These are phyloP conservation scores for Buxus sempervirens DNA, from an alignment of 164 flowering plant species.

Conservation along the genomic window DNA sequence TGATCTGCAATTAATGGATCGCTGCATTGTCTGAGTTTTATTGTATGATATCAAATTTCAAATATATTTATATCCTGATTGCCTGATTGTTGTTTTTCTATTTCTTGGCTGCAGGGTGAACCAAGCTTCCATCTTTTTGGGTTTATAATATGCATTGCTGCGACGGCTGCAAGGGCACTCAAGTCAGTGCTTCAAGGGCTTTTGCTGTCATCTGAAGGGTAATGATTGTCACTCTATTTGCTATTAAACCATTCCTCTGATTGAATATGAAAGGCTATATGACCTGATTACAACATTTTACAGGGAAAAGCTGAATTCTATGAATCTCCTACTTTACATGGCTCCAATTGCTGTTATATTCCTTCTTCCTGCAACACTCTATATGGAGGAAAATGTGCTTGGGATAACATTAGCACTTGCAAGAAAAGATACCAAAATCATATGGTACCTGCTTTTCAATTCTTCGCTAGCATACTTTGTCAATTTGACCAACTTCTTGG, in stretches of 20 bases:
- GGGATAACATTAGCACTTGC: constrained; percentile 54
- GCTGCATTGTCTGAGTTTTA: background rate
- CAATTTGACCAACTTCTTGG: constrained; percentile 69
- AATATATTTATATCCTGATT: too few relatives aligned
- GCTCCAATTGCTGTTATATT: constrained; percentile 60
- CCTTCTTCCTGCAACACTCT: constrained; percentile 53
- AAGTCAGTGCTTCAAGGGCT: constrained; percentile 62
- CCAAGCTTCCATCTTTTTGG: constrained; percentile 65
- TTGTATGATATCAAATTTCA: background rate
- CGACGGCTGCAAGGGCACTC: constrained; percentile 59
- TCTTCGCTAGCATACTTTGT: constrained; percentile 58
- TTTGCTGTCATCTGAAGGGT: constrained; percentile 62
- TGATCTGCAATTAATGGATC: background rate
- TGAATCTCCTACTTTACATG: constrained; percentile 69
- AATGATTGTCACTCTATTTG: constrained; percentile 7
- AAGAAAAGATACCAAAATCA: constrained; percentile 38
- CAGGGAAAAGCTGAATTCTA: constrained; percentile 70
- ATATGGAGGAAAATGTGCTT: constrained; percentile 57
- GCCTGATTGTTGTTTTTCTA: background rate
- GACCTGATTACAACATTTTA: constrained; percentile 8
- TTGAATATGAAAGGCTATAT: constrained; percentile 7
- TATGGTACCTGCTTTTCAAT: constrained; percentile 62
- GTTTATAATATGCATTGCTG: constrained; percentile 56
- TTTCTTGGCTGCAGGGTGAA: constrained; percentile 44
- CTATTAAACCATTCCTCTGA: background rate